These are phyloP conservation scores for Calocera viscosa DNA, from an alignment of 768 basidiomycete species.

Conservation along the genomic window DNA sequence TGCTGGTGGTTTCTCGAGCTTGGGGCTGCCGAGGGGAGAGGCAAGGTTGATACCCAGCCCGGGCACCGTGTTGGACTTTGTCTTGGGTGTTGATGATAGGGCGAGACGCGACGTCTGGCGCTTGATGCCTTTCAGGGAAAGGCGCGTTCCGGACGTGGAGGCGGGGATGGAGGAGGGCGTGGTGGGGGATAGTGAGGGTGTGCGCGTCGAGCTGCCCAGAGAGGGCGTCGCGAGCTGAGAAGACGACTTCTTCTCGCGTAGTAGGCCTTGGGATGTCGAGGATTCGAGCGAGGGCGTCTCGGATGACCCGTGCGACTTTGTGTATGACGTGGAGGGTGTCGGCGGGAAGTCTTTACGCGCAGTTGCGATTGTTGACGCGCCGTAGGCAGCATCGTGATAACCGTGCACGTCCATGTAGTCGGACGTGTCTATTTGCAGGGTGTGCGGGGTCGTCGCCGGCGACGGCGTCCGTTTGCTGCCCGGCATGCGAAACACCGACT, in stretches of 20 bases:
- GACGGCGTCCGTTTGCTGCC: neutral
- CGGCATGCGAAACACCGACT: constrained; percentile 13
- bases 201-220: neutral
- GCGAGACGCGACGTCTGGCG: neutral
- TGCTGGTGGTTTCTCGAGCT: neutral
- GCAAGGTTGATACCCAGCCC: neutral
- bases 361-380: neutral
- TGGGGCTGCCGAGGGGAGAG: neutral
- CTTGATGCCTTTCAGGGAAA: neutral
- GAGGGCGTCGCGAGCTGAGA: neutral
- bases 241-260: constrained; percentile 3
- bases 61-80: neutral
- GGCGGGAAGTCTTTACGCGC: neutral
- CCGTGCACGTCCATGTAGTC: constrained; percentile 10
- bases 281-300: constrained; percentile 1
- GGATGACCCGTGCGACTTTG: neutral
- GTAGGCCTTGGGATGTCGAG: neutral
- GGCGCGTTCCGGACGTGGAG: neutral
- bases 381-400: constrained; percentile 4
- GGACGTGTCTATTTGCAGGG: constrained; percentile 12
- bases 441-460: constrained; percentile 9
- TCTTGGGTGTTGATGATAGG: neutral
- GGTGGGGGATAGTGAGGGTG: neutral
- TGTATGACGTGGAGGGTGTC: neutral
- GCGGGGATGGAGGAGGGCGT: neutral